Evolutionary conservation across 2,329 filamentous ascomycete species (phyloP), one percentile per base, ranked within the genome.

Genomic region (Paraphoma sp.): DNA sequence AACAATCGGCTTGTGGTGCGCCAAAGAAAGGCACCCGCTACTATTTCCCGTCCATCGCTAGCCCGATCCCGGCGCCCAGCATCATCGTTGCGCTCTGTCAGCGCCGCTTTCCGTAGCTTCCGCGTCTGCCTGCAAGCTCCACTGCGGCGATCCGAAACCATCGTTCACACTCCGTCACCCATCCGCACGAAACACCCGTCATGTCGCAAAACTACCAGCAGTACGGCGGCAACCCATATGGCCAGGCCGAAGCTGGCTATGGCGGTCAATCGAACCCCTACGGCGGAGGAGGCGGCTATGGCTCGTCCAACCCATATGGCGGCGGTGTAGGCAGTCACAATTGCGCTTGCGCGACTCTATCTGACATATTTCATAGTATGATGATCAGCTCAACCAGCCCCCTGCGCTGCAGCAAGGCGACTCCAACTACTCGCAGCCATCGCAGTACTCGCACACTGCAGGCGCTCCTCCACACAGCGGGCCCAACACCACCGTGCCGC

Each of bases 171-270:
- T 33, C 52, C 56, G 29, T 41, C 52, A 51, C 30, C 45, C 40
- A 47, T 50, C 57, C 51, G 40, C 54, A 54, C 53, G 53, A 46
- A 54, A 52, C 53, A 43, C 30, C 51, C 56, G 58, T 44, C 55
- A 74, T 73, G 70, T 72, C 72, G 68, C 63, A 69, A 63, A 72
- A 72, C 57, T 88, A 89, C 74, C 81, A 84, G 63, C 83, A 84
- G 54, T 82, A 83, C 64, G 74, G 78, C 61, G 79, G 80, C 61
- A 89, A 90, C 71, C 88, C 87, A 40, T 91, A 91, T 73, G 80
- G 84, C 59, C 81, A 68, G 53, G 61, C 76, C 78, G 80, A 75
- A 52, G 65, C 59, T 36, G 66, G 67, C 17, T 69, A 70, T 23
- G 23, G 23, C 45, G 66, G 63, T 31, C 60, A 60, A 29, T 65